Conservation (phyloP, 768 basidiomycete species). For the Tephrocybe rancida region DNA sequence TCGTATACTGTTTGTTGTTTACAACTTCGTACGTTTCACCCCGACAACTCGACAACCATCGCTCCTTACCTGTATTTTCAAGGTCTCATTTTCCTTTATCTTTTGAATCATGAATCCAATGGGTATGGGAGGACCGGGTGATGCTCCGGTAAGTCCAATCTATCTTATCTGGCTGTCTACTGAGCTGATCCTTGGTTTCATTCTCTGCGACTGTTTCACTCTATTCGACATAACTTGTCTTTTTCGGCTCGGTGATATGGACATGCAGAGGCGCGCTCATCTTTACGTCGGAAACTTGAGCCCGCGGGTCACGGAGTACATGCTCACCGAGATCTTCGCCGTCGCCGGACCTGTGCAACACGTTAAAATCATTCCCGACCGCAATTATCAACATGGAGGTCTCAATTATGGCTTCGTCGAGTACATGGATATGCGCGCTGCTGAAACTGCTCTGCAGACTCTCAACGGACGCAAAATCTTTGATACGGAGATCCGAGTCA, state of each 20-base stretch:
- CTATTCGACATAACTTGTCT: slow-evolving; percentile 25
- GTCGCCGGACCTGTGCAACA: slow-evolving; percentile 97
- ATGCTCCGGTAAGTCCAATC: slow-evolving; percentile 68
- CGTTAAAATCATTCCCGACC: slow-evolving; percentile 99
- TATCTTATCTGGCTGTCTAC: slow-evolving; percentile 21
- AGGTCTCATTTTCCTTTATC: slow-evolving; percentile 57
- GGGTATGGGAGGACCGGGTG: slow-evolving; percentile 68
- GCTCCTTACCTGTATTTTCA: slow-evolving; percentile 28
- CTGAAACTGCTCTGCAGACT: slow-evolving; percentile 98
- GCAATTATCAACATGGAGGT: slow-evolving; percentile 98
- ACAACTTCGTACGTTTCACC: slow-evolving; percentile 49
- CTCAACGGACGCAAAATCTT: slow-evolving; percentile 99
- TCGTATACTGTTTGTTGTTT: slow-evolving; percentile 51
- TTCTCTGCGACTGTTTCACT: slow-evolving; percentile 23
- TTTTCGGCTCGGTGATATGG: slow-evolving; percentile 21
- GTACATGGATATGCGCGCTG: slow-evolving; percentile 98
- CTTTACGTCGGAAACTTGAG: slow-evolving; percentile 98
- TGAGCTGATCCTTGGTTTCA: slow-evolving; percentile 32
- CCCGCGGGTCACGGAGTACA: slow-evolving; percentile 97
- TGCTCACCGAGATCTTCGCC: slow-evolving; percentile 97
- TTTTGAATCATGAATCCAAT: slow-evolving; percentile 78
- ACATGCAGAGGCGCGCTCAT: slow-evolving; percentile 82
- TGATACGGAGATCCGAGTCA: slow-evolving; percentile 98
- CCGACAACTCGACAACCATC: slow-evolving; percentile 2
- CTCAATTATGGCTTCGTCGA: slow-evolving; percentile 99